Evolutionary conservation across 805 yeast genomes (phyloP).

Genomic region (Torulaspora delbrueckii): DNA sequence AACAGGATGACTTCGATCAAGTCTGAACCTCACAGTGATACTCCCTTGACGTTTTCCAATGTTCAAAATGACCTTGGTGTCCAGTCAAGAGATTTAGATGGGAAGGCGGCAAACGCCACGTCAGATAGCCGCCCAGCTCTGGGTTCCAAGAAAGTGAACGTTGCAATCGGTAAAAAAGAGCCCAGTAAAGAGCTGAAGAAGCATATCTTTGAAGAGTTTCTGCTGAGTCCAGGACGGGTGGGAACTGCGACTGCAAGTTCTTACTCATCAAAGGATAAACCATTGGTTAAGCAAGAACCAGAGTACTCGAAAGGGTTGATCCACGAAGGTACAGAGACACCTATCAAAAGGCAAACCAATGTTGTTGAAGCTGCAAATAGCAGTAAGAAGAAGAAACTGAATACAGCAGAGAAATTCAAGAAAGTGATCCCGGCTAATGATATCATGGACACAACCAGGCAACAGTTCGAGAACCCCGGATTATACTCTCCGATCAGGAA

Average conservation of each 20-base stretch:
- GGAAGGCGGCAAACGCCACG: not conserved
- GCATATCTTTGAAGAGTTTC: conserved; percentile 13
- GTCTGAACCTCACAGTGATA: conserved; percentile 10
- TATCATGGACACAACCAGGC: not conserved
- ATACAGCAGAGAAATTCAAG: conserved; percentile 7
- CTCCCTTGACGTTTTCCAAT: not conserved
- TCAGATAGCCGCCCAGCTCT: conserved; percentile 24
- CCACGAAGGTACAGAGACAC: not conserved
- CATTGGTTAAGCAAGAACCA: conserved; percentile 4
- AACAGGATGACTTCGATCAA: conserved; percentile 12
- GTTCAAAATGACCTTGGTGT: not conserved
- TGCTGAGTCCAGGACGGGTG: conserved; percentile 6
- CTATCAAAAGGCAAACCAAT: not conserved
- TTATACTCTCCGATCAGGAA: conserved; percentile 5
- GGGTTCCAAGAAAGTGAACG: conserved; percentile 15
- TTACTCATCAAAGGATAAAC: not conserved
- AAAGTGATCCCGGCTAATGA: conserved; percentile 2
- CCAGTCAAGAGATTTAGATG: not conserved
- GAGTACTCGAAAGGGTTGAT: not conserved
- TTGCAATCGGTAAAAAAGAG: conserved; percentile 4
- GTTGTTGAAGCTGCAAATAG: not conserved
- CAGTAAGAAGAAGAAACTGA: conserved; percentile 8
- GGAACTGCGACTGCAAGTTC: not conserved
- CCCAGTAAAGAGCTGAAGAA: conserved; percentile 6
- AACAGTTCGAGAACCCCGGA: conserved; percentile 11